These are phyloP conservation scores for Agrostemma githago DNA, from an alignment of 148 eudicot species.

Conservation along the genomic window DNA sequence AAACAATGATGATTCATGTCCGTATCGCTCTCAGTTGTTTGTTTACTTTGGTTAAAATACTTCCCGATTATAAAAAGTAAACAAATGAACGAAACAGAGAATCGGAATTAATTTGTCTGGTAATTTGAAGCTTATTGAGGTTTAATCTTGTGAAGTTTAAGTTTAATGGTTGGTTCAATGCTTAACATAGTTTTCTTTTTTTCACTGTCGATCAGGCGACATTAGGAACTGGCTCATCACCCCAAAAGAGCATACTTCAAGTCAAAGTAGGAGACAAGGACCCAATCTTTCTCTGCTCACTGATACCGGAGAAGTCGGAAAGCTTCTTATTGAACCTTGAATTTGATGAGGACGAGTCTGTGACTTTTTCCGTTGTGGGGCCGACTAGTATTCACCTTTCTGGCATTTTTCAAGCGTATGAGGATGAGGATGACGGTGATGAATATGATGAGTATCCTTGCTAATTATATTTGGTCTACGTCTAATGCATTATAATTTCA, in stretches of 20 bases:
- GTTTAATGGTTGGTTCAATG: slow-evolving; percentile 7
- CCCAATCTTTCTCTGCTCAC: slow-evolving; percentile 65
- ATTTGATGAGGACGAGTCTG: slow-evolving; percentile 76
- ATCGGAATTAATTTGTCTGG: neutral
- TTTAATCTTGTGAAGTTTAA: neutral
- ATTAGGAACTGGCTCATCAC: slow-evolving; percentile 51
- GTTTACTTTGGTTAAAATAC: too few species aligned
- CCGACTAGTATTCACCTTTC: slow-evolving; percentile 78
- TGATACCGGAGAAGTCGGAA: slow-evolving; percentile 74
- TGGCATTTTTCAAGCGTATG: slow-evolving; percentile 50
- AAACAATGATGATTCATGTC: neutral
- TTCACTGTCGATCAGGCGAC: slow-evolving; percentile 55
- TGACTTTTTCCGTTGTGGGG: slow-evolving; percentile 72
- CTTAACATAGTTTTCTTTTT: neutral
- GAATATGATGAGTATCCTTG: slow-evolving; percentile 72
- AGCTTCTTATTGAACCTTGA: slow-evolving; percentile 65
- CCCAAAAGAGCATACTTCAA: slow-evolving; percentile 62
- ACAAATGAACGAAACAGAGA: too few species aligned
- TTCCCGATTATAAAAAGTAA: too few species aligned
- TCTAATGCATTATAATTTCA: slow-evolving; percentile 5
- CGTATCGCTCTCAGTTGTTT: too few species aligned
- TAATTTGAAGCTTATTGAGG: neutral
- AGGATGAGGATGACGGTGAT: slow-evolving; percentile 18
- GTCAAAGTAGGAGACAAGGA: slow-evolving; percentile 65
- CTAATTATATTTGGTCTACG: slow-evolving; percentile 8